Evolutionary conservation across 2,329 filamentous ascomycete species (phyloP).

Genomic region (Xylaria sp.): DNA sequence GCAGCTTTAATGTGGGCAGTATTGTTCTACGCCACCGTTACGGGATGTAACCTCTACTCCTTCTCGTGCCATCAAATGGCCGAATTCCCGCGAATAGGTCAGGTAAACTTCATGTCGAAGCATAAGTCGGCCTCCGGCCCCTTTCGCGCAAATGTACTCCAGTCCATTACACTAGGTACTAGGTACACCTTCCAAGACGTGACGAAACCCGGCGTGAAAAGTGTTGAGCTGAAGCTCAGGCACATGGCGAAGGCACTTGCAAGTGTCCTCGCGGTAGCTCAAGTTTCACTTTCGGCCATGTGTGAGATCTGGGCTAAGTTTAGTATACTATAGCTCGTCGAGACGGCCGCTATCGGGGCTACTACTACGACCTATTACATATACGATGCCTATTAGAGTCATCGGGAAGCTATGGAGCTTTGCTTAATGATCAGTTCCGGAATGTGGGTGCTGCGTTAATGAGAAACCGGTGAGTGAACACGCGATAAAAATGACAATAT

Average conservation of each 20-base stretch:
- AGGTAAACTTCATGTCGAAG: neutral
- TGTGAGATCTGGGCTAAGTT: neutral
- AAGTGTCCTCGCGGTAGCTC: neutral
- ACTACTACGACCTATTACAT: neutral
- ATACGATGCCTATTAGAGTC: neutral
- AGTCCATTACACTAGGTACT: constrained; percentile 39
- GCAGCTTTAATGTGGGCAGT: constrained; percentile 57
- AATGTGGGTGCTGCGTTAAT: neutral
- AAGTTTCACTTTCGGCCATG: neutral
- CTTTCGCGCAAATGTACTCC: constrained; percentile 36
- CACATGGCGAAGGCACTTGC: constrained; percentile 29
- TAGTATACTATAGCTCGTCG: neutral
- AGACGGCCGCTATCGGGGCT: neutral
- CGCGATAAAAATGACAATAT: no score
- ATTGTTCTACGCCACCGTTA: constrained; percentile 58
- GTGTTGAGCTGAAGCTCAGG: constrained; percentile 38
- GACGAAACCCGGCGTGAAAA: constrained; percentile 39
- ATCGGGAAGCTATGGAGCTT: neutral
- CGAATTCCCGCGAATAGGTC: neutral
- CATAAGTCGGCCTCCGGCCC: constrained; percentile 12
- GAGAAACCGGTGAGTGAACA: no score
- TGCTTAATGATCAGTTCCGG: neutral
- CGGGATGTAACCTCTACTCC: neutral
- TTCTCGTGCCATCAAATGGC: neutral
- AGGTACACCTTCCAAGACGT: constrained; percentile 42